These are phyloP conservation scores for Prunus yedoensis DNA, from an alignment of 331 rosid genomes.

Conservation along the genomic window DNA sequence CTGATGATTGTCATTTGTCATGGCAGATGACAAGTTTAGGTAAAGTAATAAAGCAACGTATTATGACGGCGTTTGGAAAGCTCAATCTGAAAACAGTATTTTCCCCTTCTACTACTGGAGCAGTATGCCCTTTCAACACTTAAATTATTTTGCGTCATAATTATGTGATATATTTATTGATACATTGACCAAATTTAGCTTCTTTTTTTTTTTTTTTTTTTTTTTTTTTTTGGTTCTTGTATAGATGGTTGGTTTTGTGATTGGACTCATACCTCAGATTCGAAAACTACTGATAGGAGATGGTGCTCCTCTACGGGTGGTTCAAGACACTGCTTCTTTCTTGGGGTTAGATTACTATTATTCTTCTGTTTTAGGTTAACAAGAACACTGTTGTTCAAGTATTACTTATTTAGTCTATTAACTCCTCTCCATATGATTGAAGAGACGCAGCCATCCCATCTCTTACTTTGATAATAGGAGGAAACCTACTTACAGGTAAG, in stretches of 20 bases:
- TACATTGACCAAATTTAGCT: no score
- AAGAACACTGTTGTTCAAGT: no score
- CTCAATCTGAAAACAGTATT: constrained; percentile 40
- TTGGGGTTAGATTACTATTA: constrained; percentile 34
- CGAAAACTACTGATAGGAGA: constrained; percentile 35
- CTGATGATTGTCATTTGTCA: background rate
- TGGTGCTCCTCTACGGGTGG: constrained; percentile 47
- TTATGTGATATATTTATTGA: no score
- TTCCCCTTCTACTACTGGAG: constrained; percentile 54
- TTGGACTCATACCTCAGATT: constrained; percentile 44
- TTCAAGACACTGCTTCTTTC: constrained; percentile 47
- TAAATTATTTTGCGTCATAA: no score
- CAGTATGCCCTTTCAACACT: constrained; percentile 19
- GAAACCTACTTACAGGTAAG: constrained; percentile 33
- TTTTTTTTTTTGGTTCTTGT: no score
- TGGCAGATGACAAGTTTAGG: constrained; percentile 29
- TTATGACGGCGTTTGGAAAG: constrained; percentile 15
- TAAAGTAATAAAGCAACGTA: constrained; percentile 19
- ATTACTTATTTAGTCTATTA: background rate
- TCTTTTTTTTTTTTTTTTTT: no score
- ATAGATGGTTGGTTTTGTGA: constrained; percentile 30
- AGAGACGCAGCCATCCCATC: constrained; percentile 57
- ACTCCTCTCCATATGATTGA: constrained; percentile 3
- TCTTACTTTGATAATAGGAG: constrained; percentile 50
- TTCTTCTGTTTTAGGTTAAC: no score